Percentiles rank a stretch among this genome's conserved stretches.
These are phyloP conservation scores for Chlorociboria aeruginascens DNA, from an alignment of 495 filamentous ascomycete species.

Conservation along the genomic window DNA sequence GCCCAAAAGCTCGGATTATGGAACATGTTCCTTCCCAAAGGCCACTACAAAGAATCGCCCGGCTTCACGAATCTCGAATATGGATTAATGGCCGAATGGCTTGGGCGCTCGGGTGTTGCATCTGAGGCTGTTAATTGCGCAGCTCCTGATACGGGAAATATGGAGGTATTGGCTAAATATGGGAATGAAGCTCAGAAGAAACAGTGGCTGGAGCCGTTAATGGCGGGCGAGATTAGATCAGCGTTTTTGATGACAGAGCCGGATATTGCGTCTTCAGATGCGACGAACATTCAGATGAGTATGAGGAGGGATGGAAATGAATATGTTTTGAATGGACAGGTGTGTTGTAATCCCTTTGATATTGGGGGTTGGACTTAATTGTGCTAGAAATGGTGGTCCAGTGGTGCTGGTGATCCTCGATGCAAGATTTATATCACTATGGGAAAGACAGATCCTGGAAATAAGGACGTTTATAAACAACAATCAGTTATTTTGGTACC, in stretches of 20 bases:
- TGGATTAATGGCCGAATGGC: conserved; percentile 81
- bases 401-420: conserved; percentile 79
- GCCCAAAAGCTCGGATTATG: conserved; percentile 80
- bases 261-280: conserved; percentile 73
- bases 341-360: conserved; percentile 24
- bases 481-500: conserved; percentile 86
- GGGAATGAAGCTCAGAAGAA: conserved; percentile 83
- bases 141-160: conserved; percentile 88
- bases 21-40: conserved; percentile 96
- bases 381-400: conserved; percentile 87
- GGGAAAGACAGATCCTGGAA: conserved; percentile 66
- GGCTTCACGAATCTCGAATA: conserved; percentile 89
- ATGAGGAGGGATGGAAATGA: conserved; percentile 72
- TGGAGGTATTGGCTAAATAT: conserved; percentile 93
- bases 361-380: conserved; percentile 2
- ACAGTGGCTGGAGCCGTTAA: conserved; percentile 69
- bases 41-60: conserved; percentile 87
- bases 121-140: conserved; percentile 87
- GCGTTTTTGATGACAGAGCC: conserved; percentile 95
- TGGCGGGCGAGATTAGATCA: conserved; percentile 77
- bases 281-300: conserved; percentile 73
- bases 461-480: conserved; percentile 67
- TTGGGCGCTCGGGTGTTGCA: conserved; percentile 68
- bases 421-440: conserved; percentile 87
- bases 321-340: conserved; percentile 76